Base-by-base conservation (phyloP, 1,284 basidiomycete genomes). In the Malassezia sp. region DNA sequence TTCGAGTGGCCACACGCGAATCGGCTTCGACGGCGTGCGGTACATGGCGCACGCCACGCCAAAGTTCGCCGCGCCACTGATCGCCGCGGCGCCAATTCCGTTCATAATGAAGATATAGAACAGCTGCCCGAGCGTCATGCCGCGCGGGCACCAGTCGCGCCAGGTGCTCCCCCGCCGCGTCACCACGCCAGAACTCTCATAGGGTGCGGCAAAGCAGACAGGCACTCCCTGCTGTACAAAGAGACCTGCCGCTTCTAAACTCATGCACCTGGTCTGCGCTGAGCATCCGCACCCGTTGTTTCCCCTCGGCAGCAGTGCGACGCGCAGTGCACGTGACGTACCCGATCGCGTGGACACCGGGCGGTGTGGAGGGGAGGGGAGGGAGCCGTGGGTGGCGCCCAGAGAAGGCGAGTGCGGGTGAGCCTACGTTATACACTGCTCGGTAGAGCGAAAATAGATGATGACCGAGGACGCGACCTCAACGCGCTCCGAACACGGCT, bases 171-270 rank as follows among this genome's bases (percentile, higher is more conserved):
- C 12, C 4, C 40, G 20, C 3, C 18, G 15, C 11, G 29, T 45
- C 17, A 45, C 43, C 6, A 42, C n/a, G 20, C 38, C 35, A 15
- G 36, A 30, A 23, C 20, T 63, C 73, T 39, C 52, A 85, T 86
- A 80, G 90, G 89, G 70, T 5, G 47, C 45, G 9, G 38, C 50
- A 11, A 48, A n/a, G 12, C 30, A 37, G 8, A 38, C 11, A 7
- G 32, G 21, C 22, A 20, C 42, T 20, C 36, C 33, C 21, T 36
- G 17, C 14, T 22, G 26, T 5, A 48, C 40, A 23, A 38, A 48
- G 7, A 48, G 34, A 9, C 45, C 45, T 11, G 21, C 14, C 27
- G 36, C 34, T 5, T 17, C n/a, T n/a, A n/a, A n/a, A n/a, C n/a
- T n/a, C n/a, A n/a, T n/a, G n/a, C n/a, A n/a, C n/a, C n/a, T n/a